These are phyloP conservation scores for Annulohypoxylon moriforme DNA, from an alignment of 495 filamentous ascomycete species.

Conservation along the genomic window DNA sequence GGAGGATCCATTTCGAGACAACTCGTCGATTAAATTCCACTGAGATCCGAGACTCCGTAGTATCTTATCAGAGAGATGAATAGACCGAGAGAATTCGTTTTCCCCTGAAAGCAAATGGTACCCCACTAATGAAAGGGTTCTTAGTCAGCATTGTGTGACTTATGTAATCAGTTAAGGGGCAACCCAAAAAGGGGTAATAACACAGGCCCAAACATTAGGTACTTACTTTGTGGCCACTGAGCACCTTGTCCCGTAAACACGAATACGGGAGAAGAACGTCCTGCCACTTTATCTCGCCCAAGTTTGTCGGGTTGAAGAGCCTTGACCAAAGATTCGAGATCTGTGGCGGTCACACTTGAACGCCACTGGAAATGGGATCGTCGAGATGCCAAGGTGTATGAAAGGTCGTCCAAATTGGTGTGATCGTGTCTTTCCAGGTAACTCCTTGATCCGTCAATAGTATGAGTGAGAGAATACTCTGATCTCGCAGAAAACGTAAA, in stretches of 20 bases:
- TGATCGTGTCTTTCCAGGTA: not conserved
- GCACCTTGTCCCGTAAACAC: not conserved
- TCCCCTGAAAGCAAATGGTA: not conserved
- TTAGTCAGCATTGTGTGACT: not conserved
- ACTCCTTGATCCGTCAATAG: not conserved
- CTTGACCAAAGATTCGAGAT: not conserved
- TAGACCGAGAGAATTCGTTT: not conserved
- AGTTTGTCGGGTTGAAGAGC: not conserved
- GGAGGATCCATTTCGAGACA: not conserved
- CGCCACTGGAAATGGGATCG: not conserved
- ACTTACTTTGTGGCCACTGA: not conserved
- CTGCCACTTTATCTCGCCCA: not conserved
- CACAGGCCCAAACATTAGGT: not conserved
- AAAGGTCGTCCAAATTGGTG: not conserved
- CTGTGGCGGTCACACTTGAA: not conserved
- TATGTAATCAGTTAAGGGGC: not conserved
- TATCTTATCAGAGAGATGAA: not conserved
- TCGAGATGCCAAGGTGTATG: not conserved
- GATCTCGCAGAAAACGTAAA: not conserved
- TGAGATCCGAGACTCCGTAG: not conserved
- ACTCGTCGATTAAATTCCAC: not conserved
- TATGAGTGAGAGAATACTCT: not conserved
- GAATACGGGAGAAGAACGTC: not conserved
- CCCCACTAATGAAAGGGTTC: not conserved
- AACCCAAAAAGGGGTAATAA: not conserved